A percentile compares a stretch with the other conserved stretches of the same genome.
Conservation (phyloP, 306 rosid genomes). For the Malus domestica region ASM211411v1 NC_041800.1:16456501-16457000, state of each 20-base stretch:
- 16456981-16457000: constrained; percentile 73
- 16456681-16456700: constrained; percentile 84
- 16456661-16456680: constrained; percentile 53
- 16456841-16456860: constrained; percentile 95
- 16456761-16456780: too few relatives aligned
- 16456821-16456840: constrained; percentile 65
- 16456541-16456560: not conserved
- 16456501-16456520: not conserved
- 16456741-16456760: constrained; percentile 10
- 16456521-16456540: not conserved
- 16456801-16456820: constrained; percentile 11
- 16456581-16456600: constrained; percentile 21
- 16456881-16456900: constrained; percentile 91
- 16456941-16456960: constrained; percentile 4
- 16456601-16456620: constrained; percentile 55
- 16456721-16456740: not conserved
- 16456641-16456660: constrained; percentile 31
- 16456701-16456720: constrained; percentile 14
- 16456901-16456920: constrained; percentile 80
- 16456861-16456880: constrained; percentile 91
- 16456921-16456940: constrained; percentile 20
- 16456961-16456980: constrained; percentile 11
- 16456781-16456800: constrained; percentile 8
- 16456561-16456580: constrained; percentile 1
- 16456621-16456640: constrained; percentile 47